Evolutionary conservation across 305 asterid genomes (phyloP), one percentile per base, ranked within the genome.

Genomic region (Andrographis paniculata): DNA sequence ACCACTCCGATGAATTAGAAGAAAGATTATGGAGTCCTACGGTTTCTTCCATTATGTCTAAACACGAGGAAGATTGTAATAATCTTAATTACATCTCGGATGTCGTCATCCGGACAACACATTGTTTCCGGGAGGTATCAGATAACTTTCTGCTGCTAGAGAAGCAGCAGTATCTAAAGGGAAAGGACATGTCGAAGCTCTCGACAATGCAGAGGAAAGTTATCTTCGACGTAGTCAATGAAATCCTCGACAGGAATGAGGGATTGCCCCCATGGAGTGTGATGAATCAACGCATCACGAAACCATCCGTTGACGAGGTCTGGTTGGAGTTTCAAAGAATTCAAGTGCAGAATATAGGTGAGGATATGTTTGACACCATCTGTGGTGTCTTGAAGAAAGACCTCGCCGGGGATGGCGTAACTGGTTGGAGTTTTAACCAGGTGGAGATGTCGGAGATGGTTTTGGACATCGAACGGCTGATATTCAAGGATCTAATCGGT

Each of bases 191-290:
- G 1, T 71, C 92, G 59, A 66, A 78, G 23, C 69, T 50, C 58
- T 76, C 85, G 14, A 75, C 43, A 48, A 62, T 80, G 41, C 71
- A 66, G 23, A 59, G 96, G 65, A 83, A 68, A 67, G 72, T 91
- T n/a, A 64, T 79, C 8, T 91, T 83, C 21, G 95, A 91, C 50
- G 68, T 77, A 2, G 55, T 74, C 30, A 68, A 55, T 1, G 99
- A 83, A 52, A 83, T 91, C 17, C 72, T 91, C 17, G 69, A 83
- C 46, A 30, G 87, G 35, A 75, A 70, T 48, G 64, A 64, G 57
- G 65, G 54, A 22, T 48, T 87, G 48, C 96, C 99, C 7, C 96
- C 95, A 0, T 82, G 96, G 98, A 82, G 72, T 63, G 75, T 65
- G 2, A 58, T 74, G 11, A 56, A 61, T 37, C 40, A 46, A 8